Percentiles rank a stretch among this genome's conserved stretches.
These are phyloP conservation scores for Trametes gibbosa DNA, from an alignment of 768 basidiomycete genomes.

Conservation along the genomic window DNA sequence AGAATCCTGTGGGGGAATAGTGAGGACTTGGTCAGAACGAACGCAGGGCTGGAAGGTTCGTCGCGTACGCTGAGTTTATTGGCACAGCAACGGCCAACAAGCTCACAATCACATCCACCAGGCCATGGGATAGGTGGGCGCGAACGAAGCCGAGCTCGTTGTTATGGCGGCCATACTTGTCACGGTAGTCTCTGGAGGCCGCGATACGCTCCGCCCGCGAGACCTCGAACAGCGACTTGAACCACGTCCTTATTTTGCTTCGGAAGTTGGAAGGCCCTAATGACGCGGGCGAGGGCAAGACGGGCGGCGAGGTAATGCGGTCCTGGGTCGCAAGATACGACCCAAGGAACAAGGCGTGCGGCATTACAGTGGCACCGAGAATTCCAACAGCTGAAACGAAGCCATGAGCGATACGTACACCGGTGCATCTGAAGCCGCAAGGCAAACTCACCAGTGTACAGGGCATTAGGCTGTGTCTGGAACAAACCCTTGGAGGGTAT, in stretches of 20 bases:
- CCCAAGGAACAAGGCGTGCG: slow-evolving; percentile 84
- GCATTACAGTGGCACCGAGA: slow-evolving; percentile 86
- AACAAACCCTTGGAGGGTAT: slow-evolving; percentile 68
- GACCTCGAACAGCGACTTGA: slow-evolving; percentile 23
- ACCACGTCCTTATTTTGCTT: slow-evolving; percentile 12
- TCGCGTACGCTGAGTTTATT: slow-evolving; percentile 28
- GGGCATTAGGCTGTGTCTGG: slow-evolving; percentile 39
- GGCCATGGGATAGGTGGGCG: slow-evolving; percentile 40
- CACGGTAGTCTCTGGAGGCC: slow-evolving; percentile 23
- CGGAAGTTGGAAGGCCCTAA: not conserved
- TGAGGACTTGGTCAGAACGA: not conserved
- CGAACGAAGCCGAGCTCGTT: slow-evolving; percentile 35
- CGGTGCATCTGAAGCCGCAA: not conserved
- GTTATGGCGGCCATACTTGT: slow-evolving; percentile 37
- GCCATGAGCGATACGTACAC: slow-evolving; percentile 29
- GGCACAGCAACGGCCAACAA: slow-evolving; percentile 78
- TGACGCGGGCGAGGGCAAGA: slow-evolving; percentile 25
- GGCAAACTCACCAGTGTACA: slow-evolving; percentile 60
- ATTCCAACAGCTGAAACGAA: slow-evolving; percentile 57
- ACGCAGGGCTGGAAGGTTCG: not conserved
- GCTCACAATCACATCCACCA: slow-evolving; percentile 50
- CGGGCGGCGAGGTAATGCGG: slow-evolving; percentile 37
- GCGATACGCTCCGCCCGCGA: slow-evolving; percentile 25
- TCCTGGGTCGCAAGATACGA: slow-evolving; percentile 83
- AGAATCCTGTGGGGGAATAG: slow-evolving; percentile 59